These are phyloP conservation scores for Wickerhamomyces chambardii DNA, from an alignment of 805 yeast genomes.

Conservation along the genomic window DNA sequence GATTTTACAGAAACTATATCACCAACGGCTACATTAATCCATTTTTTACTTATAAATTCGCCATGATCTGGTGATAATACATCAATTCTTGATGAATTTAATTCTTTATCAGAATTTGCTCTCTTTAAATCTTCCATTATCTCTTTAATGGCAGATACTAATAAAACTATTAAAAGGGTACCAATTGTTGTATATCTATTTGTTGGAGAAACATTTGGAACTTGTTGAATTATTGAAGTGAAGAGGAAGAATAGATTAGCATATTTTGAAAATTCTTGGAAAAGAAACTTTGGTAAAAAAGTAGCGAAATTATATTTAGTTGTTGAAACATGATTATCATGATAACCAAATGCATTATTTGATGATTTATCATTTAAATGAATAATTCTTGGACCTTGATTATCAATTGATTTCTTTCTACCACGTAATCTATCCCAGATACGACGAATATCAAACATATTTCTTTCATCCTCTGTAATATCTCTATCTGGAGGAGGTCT, in stretches of 20 bases:
- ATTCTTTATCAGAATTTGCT: constrained; percentile 77
- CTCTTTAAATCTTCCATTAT: constrained; percentile 86
- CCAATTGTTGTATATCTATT: constrained; percentile 94
- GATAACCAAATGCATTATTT: constrained; percentile 48
- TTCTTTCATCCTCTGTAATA: constrained; percentile 20
- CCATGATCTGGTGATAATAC: constrained; percentile 50
- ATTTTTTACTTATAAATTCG: constrained; percentile 47
- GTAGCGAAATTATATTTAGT: constrained; percentile 93
- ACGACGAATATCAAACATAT: constrained; percentile 26
- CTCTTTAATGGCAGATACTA: constrained; percentile 91
- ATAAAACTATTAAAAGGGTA: constrained; percentile 73
- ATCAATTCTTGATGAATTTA: constrained; percentile 68
- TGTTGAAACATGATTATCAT: constrained; percentile 85
- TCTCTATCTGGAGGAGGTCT: constrained; percentile 12
- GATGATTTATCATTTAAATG: constrained; percentile 53
- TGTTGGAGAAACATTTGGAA: constrained; percentile 94
- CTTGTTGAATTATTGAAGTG: constrained; percentile 93
- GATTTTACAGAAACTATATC: constrained; percentile 64
- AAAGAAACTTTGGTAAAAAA: constrained; percentile 86
- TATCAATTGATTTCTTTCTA: constrained; percentile 2
- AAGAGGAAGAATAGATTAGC: constrained; percentile 91
- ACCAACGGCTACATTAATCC: constrained; percentile 84
- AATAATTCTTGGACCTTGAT: constrained; percentile 53
- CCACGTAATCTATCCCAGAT: constrained; percentile 28
- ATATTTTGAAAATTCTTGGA: constrained; percentile 95